phyloP scores from a whole-genome alignment of 495 filamentous ascomycete genomes.

The Lindgomyces ingoldianus region DNA sequence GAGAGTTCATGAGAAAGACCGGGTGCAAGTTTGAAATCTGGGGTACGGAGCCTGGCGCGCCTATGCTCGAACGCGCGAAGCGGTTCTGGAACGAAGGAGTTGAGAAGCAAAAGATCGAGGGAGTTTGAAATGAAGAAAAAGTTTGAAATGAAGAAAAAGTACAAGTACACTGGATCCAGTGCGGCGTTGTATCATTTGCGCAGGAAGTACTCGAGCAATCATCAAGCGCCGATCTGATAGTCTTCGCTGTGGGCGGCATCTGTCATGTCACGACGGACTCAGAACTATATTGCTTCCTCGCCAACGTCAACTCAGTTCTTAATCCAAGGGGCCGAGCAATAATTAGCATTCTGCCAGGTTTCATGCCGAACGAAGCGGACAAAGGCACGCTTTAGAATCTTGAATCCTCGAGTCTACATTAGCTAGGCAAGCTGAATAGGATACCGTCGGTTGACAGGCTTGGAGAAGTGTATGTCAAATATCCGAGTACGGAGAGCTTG shows the following conservation, averaged over 20 bases:
- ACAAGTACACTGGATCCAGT: not conserved
- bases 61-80: not conserved
- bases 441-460: not conserved
- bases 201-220: not conserved
- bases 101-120: not conserved
- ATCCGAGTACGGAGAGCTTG: not conserved
- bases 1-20: not conserved
- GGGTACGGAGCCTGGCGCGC: not conserved
- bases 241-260: not conserved
- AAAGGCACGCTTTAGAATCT: no score
- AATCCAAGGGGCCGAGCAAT: not conserved
- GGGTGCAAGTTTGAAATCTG: not conserved
- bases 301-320: not conserved
- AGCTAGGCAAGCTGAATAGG: no score
- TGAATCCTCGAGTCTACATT: no score
- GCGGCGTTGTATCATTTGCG: not conserved
- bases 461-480: not conserved
- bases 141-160: not conserved
- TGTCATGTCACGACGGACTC: not conserved
- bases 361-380: not conserved
- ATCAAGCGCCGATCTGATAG: not conserved
- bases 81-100: not conserved
- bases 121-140: not conserved
- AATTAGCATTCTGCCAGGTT: not conserved
- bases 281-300: not conserved